Conservation (phyloP, 768 basidiomycete species). For the Lactarius sp. region DNA sequence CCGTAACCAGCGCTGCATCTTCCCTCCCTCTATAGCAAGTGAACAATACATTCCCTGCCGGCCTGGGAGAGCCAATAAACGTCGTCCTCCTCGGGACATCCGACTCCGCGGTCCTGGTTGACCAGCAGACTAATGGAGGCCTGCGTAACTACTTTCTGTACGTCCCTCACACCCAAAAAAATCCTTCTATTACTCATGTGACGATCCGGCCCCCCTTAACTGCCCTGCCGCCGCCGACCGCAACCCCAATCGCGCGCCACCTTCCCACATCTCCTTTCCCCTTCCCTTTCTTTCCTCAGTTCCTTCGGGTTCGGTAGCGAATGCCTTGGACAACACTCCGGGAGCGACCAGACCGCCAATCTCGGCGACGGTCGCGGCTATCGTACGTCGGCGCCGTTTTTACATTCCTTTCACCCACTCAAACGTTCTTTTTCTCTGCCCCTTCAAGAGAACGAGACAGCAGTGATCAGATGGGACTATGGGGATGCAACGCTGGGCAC, state of each 20-base stretch:
- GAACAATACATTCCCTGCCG: slow-evolving; percentile 2
- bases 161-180: slow-evolving; percentile 31
- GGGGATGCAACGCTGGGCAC: slow-evolving; percentile 76
- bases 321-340: slow-evolving; percentile 79
- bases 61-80: slow-evolving; percentile 72
- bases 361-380: slow-evolving; percentile 80
- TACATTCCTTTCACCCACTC: background rate
- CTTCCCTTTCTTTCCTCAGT: slow-evolving; percentile 33
- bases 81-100: slow-evolving; percentile 75
- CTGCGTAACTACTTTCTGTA: slow-evolving; percentile 79
- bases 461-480: slow-evolving; percentile 83
- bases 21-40: slow-evolving; percentile 6
- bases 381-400: slow-evolving; percentile 39
- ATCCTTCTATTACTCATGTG: background rate
- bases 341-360: slow-evolving; percentile 62
- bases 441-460: slow-evolving; percentile 66
- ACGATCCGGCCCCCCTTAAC: background rate
- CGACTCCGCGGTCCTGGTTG: slow-evolving; percentile 60
- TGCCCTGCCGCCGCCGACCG: background rate
- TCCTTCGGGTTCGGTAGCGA: slow-evolving; percentile 70
- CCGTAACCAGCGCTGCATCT: background rate
- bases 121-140: slow-evolving; percentile 59
- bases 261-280: background rate
- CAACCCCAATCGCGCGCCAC: background rate
- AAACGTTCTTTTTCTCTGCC: background rate